These are phyloP conservation scores for Isatis tinctoria DNA, from an alignment of 345 rosid species.

Conservation along the genomic window DNA sequence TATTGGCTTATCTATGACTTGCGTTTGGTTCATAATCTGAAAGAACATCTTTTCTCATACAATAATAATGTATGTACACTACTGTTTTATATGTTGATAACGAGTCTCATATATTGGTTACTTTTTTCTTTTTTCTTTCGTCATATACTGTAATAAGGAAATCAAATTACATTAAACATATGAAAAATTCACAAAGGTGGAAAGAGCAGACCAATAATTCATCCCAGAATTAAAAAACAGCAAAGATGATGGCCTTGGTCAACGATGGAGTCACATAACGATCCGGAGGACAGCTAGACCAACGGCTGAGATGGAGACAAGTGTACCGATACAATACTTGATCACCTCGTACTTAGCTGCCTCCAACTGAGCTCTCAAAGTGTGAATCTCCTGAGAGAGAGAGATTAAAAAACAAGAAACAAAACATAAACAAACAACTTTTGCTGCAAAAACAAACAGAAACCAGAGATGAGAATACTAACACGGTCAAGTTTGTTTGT, in stretches of 20 bases:
- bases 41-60: too few relatives aligned
- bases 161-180: slow-evolving; percentile 22
- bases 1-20: not conserved
- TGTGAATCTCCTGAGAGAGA: slow-evolving; percentile 79
- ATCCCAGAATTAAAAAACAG: slow-evolving; percentile 13
- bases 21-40: not conserved
- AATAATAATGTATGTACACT: not conserved
- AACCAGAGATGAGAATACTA: slow-evolving; percentile 13
- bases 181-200: slow-evolving; percentile 4
- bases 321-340: slow-evolving; percentile 85
- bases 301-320: slow-evolving; percentile 83
- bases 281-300: slow-evolving; percentile 85
- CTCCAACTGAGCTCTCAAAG: slow-evolving; percentile 77
- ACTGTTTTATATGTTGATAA: not conserved
- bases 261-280: slow-evolving; percentile 41
- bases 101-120: not conserved
- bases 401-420: not conserved
- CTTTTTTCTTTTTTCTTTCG: not conserved
- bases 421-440: not conserved
- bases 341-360: slow-evolving; percentile 86
- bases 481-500: slow-evolving; percentile 90
- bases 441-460: not conserved
- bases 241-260: slow-evolving; percentile 20
- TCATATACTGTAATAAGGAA: not conserved
- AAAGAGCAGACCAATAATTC: slow-evolving; percentile 22